A percentile compares a stretch with the other conserved stretches of the same genome.
phyloP scores from a whole-genome alignment of 345 rosid genomes.

The Camelina laxa region DNA sequence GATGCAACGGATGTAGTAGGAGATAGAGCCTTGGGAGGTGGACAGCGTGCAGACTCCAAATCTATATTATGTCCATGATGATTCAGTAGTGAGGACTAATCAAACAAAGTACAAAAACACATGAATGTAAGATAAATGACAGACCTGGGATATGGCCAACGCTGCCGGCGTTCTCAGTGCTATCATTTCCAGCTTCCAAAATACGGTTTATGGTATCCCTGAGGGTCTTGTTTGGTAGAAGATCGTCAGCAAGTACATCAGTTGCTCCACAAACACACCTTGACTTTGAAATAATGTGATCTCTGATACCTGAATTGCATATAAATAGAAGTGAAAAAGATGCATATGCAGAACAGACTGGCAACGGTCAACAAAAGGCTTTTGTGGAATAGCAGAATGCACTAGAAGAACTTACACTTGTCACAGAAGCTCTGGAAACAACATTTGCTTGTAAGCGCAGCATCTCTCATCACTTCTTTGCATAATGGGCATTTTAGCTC shows the following conservation, averaged over 20 bases:
- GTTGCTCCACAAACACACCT: conserved; percentile 88
- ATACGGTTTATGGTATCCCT: conserved; percentile 93
- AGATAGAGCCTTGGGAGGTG: conserved; percentile 72
- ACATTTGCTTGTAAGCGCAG: conserved; percentile 93
- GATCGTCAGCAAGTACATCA: conserved; percentile 91
- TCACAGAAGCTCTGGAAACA: conserved; percentile 90
- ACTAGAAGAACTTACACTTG: conserved; percentile 58
- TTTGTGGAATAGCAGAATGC: conserved; percentile 4
- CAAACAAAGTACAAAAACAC: conserved; percentile 14
- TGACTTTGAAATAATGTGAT: conserved; percentile 72
- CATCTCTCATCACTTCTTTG: conserved; percentile 94
- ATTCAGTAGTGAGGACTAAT: conserved; percentile 23
- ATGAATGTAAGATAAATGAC: conserved; percentile 19
- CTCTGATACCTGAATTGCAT: conserved; percentile 76
- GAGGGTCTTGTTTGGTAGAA: conserved; percentile 92
- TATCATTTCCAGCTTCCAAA: conserved; percentile 88
- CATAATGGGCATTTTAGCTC: conserved; percentile 96
- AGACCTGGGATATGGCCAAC: conserved; percentile 85
- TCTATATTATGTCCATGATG: conserved; percentile 44
- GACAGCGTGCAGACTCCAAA: conserved; percentile 81
- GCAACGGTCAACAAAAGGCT: neutral
- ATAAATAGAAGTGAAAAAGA: conserved; percentile 4
- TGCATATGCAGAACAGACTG: neutral
- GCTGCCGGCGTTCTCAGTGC: conserved; percentile 85
- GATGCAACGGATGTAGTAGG: conserved; percentile 79